Conservation (phyloP, 2,329 filamentous ascomycete genomes). For the Periconia sp. region DNA sequence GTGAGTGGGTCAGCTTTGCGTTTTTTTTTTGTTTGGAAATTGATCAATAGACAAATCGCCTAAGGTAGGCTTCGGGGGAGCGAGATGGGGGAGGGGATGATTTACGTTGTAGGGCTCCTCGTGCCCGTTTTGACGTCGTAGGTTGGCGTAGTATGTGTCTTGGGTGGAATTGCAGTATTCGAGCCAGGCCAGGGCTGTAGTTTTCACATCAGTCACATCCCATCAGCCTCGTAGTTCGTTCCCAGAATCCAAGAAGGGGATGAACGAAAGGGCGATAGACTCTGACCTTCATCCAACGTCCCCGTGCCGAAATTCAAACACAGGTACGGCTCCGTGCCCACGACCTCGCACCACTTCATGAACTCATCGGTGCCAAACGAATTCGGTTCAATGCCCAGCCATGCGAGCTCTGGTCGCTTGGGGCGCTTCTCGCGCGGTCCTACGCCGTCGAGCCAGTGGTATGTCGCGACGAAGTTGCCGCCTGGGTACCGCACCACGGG, state of each 20-base stretch:
- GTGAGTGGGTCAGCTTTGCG: conserved; percentile 3
- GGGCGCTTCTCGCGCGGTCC: conserved; percentile 72
- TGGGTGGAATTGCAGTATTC: conserved; percentile 83
- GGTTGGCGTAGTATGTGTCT: conserved; percentile 79
- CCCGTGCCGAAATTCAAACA: conserved; percentile 80
- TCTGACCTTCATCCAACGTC: conserved; percentile 55
- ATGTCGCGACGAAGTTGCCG: conserved; percentile 82
- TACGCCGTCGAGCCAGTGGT: conserved; percentile 82
- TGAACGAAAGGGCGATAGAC: no score
- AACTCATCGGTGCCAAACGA: conserved; percentile 86
- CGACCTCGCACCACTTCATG: conserved; percentile 74
- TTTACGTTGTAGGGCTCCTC: conserved; percentile 74
- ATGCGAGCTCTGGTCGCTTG: conserved; percentile 70
- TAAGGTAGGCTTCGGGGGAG: no score
- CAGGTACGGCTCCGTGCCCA: conserved; percentile 77
- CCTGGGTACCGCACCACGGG: conserved; percentile 81
- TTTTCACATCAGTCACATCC: no score
- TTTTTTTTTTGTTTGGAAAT: no score
- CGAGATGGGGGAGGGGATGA: background rate
- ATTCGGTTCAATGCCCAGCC: conserved; percentile 76
- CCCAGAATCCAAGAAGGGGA: no score
- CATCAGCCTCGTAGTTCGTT: no score
- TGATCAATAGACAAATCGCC: no score
- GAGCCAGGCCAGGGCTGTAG: conserved; percentile 69
- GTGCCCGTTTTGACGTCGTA: conserved; percentile 73